Base-by-base conservation (phyloP, 1,284 basidiomycete species). In the Apiotrichum mycotoxinovorans region DNA sequence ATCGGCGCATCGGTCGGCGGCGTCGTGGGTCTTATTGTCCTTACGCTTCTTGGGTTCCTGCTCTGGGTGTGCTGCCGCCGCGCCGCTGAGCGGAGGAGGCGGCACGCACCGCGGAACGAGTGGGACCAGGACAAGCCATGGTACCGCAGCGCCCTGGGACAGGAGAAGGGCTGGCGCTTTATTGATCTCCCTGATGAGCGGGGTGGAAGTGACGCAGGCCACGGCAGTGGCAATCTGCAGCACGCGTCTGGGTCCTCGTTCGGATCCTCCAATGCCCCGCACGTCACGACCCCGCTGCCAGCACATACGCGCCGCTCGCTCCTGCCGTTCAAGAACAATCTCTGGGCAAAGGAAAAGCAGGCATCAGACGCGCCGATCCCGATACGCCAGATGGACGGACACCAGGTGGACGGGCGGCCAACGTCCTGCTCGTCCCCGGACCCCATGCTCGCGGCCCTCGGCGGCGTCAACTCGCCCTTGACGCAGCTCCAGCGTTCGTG, bases 381-480 rank as follows among this genome's bases (percentile, higher is more conserved):
- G 12, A 50, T 57, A 43, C 26, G n/a, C 30, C 50, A 48, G 25
- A 20, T 51, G 17, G 5, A 27, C 42, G 17, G n/a, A 20, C 9
- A 26, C n/a, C 46, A n/a, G n/a, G n/a, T n/a, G n/a, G n/a, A n/a
- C n/a, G n/a, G n/a, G n/a, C n/a, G n/a, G n/a, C n/a, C n/a, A n/a
- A n/a, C 27, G 44, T 45, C n/a, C 33, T 41, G 40, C n/a, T 22
- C 40, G 7, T 53, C 57, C 9, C 53, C 54, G 1, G 52, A 56
- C 44, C 60, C 60, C 4, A 58, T 61, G 51, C 25, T 42, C 12
- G 47, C 54, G 1, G 60, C 60, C 10, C 56, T 61, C 20, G 51
- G 51, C 37, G 56, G 56, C 17, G 43, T 25, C 7, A n/a, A 15
- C 17, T 52, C 50, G 12, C 60, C 60, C 1, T 51, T 61, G 25